Percentiles rank a stretch among this genome's conserved stretches.
Evolutionary conservation across 345 rosid species (phyloP).

Genomic region (Xanthoceras sorbifolium): DNA sequence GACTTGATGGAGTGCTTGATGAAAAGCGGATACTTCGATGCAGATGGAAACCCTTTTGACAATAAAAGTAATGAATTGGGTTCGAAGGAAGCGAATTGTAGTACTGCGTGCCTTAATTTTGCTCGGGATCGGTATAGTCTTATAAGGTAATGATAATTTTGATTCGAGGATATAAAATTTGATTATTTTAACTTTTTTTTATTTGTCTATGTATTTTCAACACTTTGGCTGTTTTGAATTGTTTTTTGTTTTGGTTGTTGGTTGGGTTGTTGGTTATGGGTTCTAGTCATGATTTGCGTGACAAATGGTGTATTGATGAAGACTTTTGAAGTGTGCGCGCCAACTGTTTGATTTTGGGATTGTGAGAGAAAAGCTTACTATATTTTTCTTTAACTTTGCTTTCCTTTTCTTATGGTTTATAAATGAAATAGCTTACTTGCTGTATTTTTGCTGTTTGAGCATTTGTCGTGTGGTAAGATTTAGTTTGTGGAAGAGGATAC

Average conservation of each 20-base stretch:
- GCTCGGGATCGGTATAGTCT: slow-evolving; percentile 65
- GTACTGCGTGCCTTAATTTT: slow-evolving; percentile 84
- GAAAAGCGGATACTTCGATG: slow-evolving; percentile 62
- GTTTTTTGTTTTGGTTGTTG: not conserved
- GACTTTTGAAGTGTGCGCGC: slow-evolving; percentile 10
- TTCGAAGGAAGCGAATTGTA: slow-evolving; percentile 52
- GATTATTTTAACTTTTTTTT: not conserved
- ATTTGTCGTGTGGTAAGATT: not conserved
- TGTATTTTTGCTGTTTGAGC: not conserved
- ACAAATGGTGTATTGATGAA: not conserved
- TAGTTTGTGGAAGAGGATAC: not conserved
- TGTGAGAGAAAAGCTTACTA: not conserved
- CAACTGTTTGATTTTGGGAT: slow-evolving; percentile 34
- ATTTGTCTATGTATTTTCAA: not conserved
- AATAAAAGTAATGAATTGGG: slow-evolving; percentile 33
- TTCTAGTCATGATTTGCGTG: not conserved
- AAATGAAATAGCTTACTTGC: not conserved
- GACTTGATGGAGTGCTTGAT: slow-evolving; percentile 59
- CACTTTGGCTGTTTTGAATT: slow-evolving; percentile 6
- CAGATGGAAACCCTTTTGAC: slow-evolving; percentile 41
- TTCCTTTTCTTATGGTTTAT: not conserved
- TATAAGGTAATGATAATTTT: slow-evolving; percentile 50
- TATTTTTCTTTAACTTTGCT: not conserved
- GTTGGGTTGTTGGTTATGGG: not conserved
- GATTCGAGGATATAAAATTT: slow-evolving; percentile 6